phyloP scores from a whole-genome alignment of 78 protist genomes.

The Emiliania huxleyi region DNA sequence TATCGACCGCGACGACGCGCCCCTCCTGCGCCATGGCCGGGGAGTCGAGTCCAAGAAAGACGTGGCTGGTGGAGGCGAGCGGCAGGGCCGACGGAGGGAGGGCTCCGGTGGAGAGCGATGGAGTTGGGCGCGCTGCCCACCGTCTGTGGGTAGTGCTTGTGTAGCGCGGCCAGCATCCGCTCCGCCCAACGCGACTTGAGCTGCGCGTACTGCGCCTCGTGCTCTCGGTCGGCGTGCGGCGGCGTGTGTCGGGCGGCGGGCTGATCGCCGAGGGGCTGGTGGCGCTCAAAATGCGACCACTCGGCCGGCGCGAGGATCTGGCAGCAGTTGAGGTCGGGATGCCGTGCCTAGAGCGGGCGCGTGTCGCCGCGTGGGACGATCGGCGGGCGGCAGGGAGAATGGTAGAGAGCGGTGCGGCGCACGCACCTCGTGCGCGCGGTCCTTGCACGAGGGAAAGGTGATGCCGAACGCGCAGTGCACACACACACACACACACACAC shows the following conservation, averaged over 20 bases:
- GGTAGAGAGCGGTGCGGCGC: too few species aligned
- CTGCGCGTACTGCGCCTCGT: neutral
- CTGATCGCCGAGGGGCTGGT: neutral
- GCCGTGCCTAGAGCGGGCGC: too few species aligned
- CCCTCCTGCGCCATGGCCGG: neutral
- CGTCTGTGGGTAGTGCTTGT: neutral
- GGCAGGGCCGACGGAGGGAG: too few species aligned
- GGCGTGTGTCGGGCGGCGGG: neutral
- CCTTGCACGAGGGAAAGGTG: constrained; percentile 1
- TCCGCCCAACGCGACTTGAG: neutral
- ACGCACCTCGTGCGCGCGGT: neutral
- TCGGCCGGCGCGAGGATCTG: neutral
- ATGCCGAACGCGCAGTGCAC: neutral
- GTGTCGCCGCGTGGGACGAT: too few species aligned
- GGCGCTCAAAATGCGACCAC: neutral
- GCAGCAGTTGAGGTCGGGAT: neutral
- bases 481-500: too few species aligned
- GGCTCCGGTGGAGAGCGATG: too few species aligned
- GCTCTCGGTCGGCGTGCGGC: neutral
- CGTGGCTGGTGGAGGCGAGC: too few species aligned
- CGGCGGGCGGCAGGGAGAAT: too few species aligned
- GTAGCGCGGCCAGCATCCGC: neutral
- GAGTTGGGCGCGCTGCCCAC: too few species aligned
- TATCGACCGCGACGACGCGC: neutral
- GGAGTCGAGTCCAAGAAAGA: too few species aligned